Evolutionary conservation across 805 yeast genomes (phyloP), one percentile per base, ranked within the genome.

Genomic region (Candida dajiaensis): DNA sequence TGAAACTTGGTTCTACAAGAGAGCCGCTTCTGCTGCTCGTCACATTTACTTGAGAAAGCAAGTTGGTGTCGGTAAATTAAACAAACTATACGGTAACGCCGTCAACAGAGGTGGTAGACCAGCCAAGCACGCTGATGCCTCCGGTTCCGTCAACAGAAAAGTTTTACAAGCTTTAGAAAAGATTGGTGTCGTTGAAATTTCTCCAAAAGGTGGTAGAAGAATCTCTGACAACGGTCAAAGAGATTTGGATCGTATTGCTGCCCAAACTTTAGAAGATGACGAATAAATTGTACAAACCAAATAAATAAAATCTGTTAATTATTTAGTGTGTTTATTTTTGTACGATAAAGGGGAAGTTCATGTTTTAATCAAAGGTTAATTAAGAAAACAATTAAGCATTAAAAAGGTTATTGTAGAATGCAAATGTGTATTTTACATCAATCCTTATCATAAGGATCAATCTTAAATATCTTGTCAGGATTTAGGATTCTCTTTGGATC

Each of bases 171-270:
- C 98, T 68, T 87, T 94, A 70, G 97, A 90, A 83, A 90, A 92
- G 82, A 85, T 94, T 60, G 98, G 98, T 74, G 89, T 94, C 64
- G 79, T 94, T 65, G 99, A 92, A 80, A 80, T 85, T 73, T 83
- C 96, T 71, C 87, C 89, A 77, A 89, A 88, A 78, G 97, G 97
- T 74, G 99, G 99, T 76, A 94, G 99, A 85, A 89, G 90, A 78
- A 89, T 94, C 83, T 85, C 97, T 58, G 97, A 89, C 73, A 87
- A 89, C 78, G 99, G 99, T 74, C 98, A 92, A 81, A 90, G 99
- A 88, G 99, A 94, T 81, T 86, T 94, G 80, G 99, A 94, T 81
- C 97, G 99, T 85, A 92, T 92, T 75, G 98, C 98, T 71, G 96
- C 96, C 74, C 96, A 89, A 80, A 89, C 96, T 73, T 82, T 87